A percentile compares a stretch with the other conserved stretches of the same genome.
phyloP scores from a whole-genome alignment of 331 rosid species.

The Telfairia occidentalis region DNA sequence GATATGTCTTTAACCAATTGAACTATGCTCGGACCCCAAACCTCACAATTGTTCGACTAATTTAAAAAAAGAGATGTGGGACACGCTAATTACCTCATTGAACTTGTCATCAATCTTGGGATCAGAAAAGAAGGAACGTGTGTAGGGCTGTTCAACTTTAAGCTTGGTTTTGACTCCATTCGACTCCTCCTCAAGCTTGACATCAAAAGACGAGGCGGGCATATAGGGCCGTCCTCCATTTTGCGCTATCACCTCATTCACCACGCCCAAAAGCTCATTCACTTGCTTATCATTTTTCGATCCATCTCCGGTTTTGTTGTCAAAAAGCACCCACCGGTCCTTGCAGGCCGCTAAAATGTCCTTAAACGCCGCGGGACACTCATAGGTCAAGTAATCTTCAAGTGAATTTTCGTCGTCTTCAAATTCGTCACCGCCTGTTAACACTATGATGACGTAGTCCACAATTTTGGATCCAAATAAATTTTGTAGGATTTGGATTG shows the following conservation, averaged over 20 bases:
- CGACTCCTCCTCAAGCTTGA: neutral
- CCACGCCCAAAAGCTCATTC: neutral
- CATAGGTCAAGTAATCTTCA: neutral
- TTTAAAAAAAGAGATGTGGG: too few relatives aligned
- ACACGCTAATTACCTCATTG: neutral
- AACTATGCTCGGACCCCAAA: too few relatives aligned
- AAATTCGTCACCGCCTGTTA: neutral
- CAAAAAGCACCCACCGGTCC: neutral
- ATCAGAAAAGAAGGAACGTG: neutral
- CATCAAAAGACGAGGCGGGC: neutral
- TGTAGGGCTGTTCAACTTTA: neutral
- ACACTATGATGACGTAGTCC: constrained; percentile 14
- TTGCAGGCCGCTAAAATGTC: neutral
- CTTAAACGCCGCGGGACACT: neutral
- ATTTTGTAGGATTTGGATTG: constrained; percentile 49
- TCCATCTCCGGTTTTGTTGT: neutral
- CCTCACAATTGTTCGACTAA: too few relatives aligned
- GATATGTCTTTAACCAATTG: too few relatives aligned
- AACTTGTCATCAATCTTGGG: neutral
- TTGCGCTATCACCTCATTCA: neutral
- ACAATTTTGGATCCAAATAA: constrained; percentile 63
- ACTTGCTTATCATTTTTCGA: neutral
- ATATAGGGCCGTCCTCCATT: neutral
- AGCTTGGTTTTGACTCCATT: neutral
- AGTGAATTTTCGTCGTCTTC: neutral